A percentile compares a stretch with the other conserved stretches of the same genome.
Conservation (phyloP, 2,329 filamentous ascomycete genomes). For the Pseudogymnoascus sp. region DNA sequence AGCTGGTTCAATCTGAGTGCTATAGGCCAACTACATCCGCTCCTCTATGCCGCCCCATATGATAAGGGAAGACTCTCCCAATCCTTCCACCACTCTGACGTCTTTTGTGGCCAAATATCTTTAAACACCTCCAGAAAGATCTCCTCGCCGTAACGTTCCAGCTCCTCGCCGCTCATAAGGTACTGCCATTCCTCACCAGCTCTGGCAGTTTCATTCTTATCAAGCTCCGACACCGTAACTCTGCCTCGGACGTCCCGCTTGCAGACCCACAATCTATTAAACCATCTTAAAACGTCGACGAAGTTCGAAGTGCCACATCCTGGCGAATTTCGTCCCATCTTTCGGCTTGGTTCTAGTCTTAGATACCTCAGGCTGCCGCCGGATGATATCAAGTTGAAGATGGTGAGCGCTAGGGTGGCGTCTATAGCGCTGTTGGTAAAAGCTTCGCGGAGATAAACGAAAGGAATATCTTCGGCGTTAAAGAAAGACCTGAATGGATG, state of each 20-base stretch:
- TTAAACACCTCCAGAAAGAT: no score
- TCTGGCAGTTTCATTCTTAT: background rate
- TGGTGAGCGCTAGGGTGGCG: background rate
- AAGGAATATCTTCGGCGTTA: no score
- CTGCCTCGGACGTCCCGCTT: background rate
- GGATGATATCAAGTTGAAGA: background rate
- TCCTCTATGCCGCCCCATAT: background rate
- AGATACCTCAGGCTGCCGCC: background rate
- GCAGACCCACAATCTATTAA: background rate
- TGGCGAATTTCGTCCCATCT: no score
- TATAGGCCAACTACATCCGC: no score
- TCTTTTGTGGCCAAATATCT: background rate
- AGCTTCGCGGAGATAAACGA: background rate
- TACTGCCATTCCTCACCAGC: no score
- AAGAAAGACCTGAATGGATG: no score
- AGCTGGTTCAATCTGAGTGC: no score
- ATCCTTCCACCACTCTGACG: background rate
- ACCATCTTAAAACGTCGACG: no score
- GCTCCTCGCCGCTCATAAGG: background rate
- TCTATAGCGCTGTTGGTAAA: background rate
- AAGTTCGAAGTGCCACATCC: background rate
- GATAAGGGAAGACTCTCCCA: background rate
- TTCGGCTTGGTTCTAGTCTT: background rate
- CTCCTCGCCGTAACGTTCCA: background rate
- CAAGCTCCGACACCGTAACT: background rate